Conservation (phyloP, 352 stramenopile species). For the Discostella stelligera region DNA sequence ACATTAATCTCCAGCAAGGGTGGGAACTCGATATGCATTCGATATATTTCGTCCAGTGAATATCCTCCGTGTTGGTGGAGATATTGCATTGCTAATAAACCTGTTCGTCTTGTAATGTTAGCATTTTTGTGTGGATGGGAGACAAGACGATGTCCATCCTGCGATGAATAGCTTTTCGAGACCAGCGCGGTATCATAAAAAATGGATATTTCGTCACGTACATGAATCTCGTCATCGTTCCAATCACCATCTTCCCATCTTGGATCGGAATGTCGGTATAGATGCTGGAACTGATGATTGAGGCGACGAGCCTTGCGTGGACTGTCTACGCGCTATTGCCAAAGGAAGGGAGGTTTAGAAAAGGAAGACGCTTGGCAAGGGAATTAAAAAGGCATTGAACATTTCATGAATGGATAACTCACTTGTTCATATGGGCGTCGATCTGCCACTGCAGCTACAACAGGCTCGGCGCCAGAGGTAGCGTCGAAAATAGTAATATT, state of each 20-base stretch:
- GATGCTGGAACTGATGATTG: conserved; percentile 73
- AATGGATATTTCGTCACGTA: conserved; percentile 14
- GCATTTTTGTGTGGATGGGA: conserved; percentile 24
- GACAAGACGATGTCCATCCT: not conserved
- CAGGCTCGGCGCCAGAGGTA: not conserved
- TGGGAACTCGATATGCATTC: conserved; percentile 65
- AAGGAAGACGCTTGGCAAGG: too few relatives aligned
- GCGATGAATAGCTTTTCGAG: not conserved
- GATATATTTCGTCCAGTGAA: conserved; percentile 48
- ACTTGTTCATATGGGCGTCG: conserved; percentile 18
- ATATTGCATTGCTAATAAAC: conserved; percentile 49
- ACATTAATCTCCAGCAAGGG: conserved; percentile 71
- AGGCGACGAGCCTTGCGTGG: conserved; percentile 62
- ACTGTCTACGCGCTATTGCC: conserved; percentile 43
- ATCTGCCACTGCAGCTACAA: not conserved
- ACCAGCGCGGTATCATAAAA: conserved; percentile 10
- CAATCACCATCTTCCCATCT: conserved; percentile 41
- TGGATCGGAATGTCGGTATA: conserved; percentile 61
- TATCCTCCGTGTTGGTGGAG: conserved; percentile 48
- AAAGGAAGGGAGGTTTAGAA: not conserved
- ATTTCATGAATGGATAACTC: too few relatives aligned
- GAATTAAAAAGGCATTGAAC: too few relatives aligned
- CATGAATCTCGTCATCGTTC: conserved; percentile 11
- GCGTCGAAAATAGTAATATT: not conserved
- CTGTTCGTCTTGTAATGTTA: conserved; percentile 23